Evolutionary conservation across 345 rosid species (phyloP).

Genomic region (Angophora floribunda): DNA sequence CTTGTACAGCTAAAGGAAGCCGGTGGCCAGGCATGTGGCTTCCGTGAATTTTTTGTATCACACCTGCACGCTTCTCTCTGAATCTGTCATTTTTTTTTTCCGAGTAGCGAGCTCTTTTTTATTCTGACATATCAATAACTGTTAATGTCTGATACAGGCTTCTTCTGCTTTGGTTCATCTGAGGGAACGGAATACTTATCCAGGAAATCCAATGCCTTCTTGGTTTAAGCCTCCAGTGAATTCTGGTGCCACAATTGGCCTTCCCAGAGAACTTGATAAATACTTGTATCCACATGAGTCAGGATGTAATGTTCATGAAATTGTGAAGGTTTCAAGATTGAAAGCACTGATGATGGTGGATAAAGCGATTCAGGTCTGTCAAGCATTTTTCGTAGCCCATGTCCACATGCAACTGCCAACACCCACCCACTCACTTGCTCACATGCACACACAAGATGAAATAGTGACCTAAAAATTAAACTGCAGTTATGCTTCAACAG

Average conservation of each 20-base stretch:
- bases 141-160: slow-evolving; percentile 32
- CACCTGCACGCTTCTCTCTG: background rate
- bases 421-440: background rate
- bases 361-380: slow-evolving; percentile 70
- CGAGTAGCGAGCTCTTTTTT: background rate
- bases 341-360: slow-evolving; percentile 82
- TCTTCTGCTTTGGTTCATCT: slow-evolving; percentile 30
- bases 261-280: slow-evolving; percentile 13
- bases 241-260: slow-evolving; percentile 9
- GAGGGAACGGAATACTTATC: slow-evolving; percentile 26
- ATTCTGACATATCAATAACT: background rate
- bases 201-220: slow-evolving; percentile 16
- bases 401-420: background rate
- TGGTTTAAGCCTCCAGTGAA: slow-evolving; percentile 28
- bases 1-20: slow-evolving; percentile 43
- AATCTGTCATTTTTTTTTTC: background rate
- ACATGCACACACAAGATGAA: background rate
- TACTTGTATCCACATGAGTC: slow-evolving; percentile 40
- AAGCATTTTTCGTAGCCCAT: background rate
- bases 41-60: slow-evolving; percentile 12
- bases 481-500: background rate
- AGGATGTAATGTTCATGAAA: slow-evolving; percentile 56
- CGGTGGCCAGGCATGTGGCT: slow-evolving; percentile 49
- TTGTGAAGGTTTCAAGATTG: slow-evolving; percentile 54
- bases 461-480: background rate